These are phyloP conservation scores for Mycena alexandri DNA, from an alignment of 768 basidiomycete genomes.

Conservation along the genomic window DNA sequence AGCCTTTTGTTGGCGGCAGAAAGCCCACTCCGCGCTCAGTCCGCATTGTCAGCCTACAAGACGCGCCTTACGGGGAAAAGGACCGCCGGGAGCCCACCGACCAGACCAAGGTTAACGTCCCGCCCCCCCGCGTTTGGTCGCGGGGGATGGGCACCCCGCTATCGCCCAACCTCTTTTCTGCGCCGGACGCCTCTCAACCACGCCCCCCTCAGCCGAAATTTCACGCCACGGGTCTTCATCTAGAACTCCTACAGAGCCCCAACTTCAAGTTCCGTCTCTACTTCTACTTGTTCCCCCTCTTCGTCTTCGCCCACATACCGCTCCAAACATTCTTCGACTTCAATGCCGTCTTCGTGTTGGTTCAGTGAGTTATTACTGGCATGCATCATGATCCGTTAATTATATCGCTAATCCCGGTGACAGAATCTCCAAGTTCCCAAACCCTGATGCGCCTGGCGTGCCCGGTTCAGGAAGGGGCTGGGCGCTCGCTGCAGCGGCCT, in stretches of 20 bases:
- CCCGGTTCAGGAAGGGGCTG: conserved; percentile 83
- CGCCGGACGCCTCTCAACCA: conserved; percentile 47
- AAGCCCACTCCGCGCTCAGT: conserved; percentile 86
- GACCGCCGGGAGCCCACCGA: conserved; percentile 63
- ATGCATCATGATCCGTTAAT: conserved; percentile 33
- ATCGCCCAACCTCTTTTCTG: conserved; percentile 59
- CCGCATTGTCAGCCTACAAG: conserved; percentile 80
- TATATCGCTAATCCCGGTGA: conserved; percentile 7
- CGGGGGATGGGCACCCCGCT: conserved; percentile 62
- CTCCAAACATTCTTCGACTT: conserved; percentile 91
- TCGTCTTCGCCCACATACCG: conserved; percentile 79
- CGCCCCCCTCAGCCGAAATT: conserved; percentile 72
- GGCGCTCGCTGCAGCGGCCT: conserved; percentile 86
- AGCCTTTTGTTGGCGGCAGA: conserved; percentile 68
- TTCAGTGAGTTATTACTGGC: conserved; percentile 72
- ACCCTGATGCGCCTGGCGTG: conserved; percentile 75
- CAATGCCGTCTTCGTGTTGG: conserved; percentile 85
- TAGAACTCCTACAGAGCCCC: conserved; percentile 76
- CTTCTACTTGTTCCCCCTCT: conserved; percentile 77
- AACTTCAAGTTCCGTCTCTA: conserved; percentile 66
- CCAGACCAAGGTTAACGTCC: conserved; percentile 59
- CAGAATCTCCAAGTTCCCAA: conserved; percentile 83
- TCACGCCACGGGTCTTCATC: conserved; percentile 73
- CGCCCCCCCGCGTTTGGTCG: conserved; percentile 68
- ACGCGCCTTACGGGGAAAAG: conserved; percentile 58